Base-by-base conservation (phyloP, 768 basidiomycete genomes). In the Macrolepiota albuminosa region DNA sequence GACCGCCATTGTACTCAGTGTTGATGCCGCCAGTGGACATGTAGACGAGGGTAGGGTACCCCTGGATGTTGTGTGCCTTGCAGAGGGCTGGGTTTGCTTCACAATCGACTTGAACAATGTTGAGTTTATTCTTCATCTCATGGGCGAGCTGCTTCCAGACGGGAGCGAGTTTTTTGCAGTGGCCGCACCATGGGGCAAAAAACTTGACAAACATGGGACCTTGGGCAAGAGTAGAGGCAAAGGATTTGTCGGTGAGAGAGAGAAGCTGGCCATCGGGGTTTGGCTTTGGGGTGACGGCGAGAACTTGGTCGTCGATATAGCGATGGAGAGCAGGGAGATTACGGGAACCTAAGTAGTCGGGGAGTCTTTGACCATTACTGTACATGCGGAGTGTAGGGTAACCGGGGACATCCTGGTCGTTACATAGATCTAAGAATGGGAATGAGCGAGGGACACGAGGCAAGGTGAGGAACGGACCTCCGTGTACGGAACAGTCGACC, bases 181-280 rank as follows among this genome's bases (percentile, higher is more conserved):
- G 95, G 4, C 91, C 91, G 70, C 95, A 98, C 92, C 95, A 98
- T 0, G 95, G 95, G 0, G 95, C 96, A 70, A 83, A 98, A 77
- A 91, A 98, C 64, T 79, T 75, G 69, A 78, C 74, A 74, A 89
- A 76, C 45, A 81, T 71, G 54, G 83, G 72, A 50, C 79, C 77
- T 59, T 75, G 63, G 1, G 70, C 64, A 9, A 82, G 70, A 1
- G 76, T 73, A 26, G 63, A 53, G 11, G 73, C 64, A 64, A 85
- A 83, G 1, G 75, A 71, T 10, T 73, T 67, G 0, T 68, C 63
- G 6, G 72, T 68, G 33, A 81, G 70, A 1, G 70, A 61, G 13
- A 75, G 54, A 9, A 83, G 77, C 58, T 74, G 69, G 49, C 83
- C 76, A 14, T 61, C 48, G 36, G 72, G 57, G 63, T 79, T 77